Conservation (phyloP, 2,329 filamentous ascomycete genomes). For the Aspergillus fructus region DNA sequence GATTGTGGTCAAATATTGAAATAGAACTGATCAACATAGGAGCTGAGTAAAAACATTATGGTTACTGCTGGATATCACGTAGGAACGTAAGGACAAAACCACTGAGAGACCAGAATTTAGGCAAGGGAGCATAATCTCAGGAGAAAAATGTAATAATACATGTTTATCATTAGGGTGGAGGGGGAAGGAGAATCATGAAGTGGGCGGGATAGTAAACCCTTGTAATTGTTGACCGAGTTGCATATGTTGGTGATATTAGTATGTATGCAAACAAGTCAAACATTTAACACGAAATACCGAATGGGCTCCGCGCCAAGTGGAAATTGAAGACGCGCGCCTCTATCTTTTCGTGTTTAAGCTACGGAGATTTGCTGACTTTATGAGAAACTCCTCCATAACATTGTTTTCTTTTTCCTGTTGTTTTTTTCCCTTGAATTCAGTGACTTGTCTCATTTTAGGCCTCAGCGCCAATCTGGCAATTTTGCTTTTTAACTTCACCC, state of each 20-base stretch:
- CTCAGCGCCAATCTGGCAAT: background rate
- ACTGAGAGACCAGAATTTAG: background rate
- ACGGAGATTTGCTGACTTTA: background rate
- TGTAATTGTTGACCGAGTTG: background rate
- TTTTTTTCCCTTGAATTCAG: background rate
- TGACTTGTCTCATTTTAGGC: background rate
- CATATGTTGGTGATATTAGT: background rate
- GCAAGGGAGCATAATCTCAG: background rate
- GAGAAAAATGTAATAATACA: background rate
- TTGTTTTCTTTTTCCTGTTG: background rate
- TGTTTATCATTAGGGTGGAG: background rate
- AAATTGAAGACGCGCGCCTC: constrained; percentile 3
- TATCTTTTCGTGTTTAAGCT: constrained; percentile 8
- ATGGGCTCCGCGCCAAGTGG: background rate
- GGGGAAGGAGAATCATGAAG: background rate
- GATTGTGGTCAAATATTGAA: background rate
- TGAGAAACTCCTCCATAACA: background rate
- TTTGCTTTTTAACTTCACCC: background rate
- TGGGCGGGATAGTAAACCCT: background rate
- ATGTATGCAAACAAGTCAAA: constrained; percentile 22
- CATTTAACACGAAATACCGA: constrained; percentile 1
- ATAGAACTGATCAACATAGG: background rate
- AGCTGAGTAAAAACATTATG: background rate
- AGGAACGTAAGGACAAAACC: background rate
- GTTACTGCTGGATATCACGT: background rate